Evolutionary conservation across 2,329 filamentous ascomycete species (phyloP), one percentile per base, ranked within the genome.

Genomic region (Neofusicoccum parvum): DNA sequence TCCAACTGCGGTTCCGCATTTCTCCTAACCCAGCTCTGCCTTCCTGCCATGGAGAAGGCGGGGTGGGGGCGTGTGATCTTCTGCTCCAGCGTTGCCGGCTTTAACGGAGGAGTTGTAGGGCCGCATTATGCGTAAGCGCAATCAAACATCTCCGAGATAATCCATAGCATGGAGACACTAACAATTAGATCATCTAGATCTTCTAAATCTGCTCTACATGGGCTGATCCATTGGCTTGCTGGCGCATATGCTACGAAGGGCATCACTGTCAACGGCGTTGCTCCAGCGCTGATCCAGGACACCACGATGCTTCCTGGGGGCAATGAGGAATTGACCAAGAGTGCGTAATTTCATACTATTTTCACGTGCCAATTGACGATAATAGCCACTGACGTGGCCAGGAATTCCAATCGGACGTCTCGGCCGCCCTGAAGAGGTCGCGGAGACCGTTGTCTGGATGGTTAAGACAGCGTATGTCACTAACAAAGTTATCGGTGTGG

Each of bases 201-300:
- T 11, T 76, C 74, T 1, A 83, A 83, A 70, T 79, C 77, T 51
- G 81, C 81, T 1, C 67, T 83, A 50, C 80, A 80, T 68, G 80
- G 79, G 23, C 76, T 83, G 70, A 74, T 83, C 67, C 80, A 82
- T 70, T 83, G 81, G 74, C 69, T 84, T 23, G 78, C 80, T 1
- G 70, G 68, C 3, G 73, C 74, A 59, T 80, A 83, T 68, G 79
- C 77, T 6, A 78, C 73, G 67, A 79, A 77, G 56, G 81, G 80
- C 12, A 75, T 84, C 48, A 82, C 80, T 17, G 80, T 82, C 0
- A 84, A 84, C 69, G 81, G 79, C 41, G 77, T 83, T 14, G 81
- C 81, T 17, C 81, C 82, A 9, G 81, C 81, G 9, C 69, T 83
- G 70, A 81, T 83, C 65, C 75, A 80, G 41, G 74, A 75, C 14